phyloP scores from a whole-genome alignment of 1,284 basidiomycete species.

The Salmacisia buchloeana region DNA sequence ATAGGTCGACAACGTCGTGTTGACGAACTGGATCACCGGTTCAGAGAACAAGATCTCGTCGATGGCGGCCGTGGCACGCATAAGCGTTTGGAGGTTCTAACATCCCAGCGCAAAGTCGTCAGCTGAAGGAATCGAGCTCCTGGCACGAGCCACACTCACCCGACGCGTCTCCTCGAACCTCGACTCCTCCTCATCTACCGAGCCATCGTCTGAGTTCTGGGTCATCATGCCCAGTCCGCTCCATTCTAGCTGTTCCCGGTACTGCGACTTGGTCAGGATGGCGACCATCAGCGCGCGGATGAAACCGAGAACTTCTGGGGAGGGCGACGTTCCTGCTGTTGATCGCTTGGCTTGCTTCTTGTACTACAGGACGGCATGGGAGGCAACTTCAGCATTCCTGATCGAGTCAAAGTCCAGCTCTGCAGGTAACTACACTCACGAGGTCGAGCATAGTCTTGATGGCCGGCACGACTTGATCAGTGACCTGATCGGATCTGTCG shows the following conservation, averaged over 20 bases:
- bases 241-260: slow-evolving; percentile 72
- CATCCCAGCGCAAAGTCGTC: not conserved
- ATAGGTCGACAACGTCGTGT: not conserved
- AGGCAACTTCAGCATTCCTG: not conserved
- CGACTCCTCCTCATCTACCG: slow-evolving; percentile 65
- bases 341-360: slow-evolving; percentile 39
- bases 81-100: slow-evolving; percentile 72
- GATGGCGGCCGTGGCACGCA: slow-evolving; percentile 73
- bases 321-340: slow-evolving; percentile 17
- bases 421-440: slow-evolving; percentile 53
- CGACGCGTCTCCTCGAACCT: slow-evolving; percentile 82
- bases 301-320: slow-evolving; percentile 55
- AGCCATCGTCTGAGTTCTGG: slow-evolving; percentile 67
- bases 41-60: slow-evolving; percentile 57
- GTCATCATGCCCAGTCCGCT: slow-evolving; percentile 60
- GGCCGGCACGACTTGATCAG: slow-evolving; percentile 41
- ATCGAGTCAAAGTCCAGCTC: not conserved
- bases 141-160: slow-evolving; percentile 52
- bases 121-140: not conserved
- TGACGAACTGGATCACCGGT: not conserved
- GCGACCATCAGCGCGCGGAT: slow-evolving; percentile 73
- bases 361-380: slow-evolving; percentile 21
- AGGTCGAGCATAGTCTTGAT: slow-evolving; percentile 35
- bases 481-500: slow-evolving; percentile 62
- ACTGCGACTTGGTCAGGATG: slow-evolving; percentile 68